Conservation (phyloP, 225 moss, liverwort and hornwort genomes). For the Lunularia cruciata region DNA sequence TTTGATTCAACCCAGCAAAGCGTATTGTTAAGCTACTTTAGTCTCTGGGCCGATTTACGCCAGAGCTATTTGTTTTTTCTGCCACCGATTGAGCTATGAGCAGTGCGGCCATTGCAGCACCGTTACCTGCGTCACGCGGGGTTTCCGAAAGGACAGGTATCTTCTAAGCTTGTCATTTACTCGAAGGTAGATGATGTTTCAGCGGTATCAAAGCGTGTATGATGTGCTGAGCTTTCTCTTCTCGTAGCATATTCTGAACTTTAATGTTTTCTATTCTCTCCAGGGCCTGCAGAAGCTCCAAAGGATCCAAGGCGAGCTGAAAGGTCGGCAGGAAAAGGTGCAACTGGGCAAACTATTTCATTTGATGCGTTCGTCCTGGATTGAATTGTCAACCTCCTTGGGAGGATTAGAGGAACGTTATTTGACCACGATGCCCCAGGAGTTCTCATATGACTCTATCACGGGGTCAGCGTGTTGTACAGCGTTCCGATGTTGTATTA, state of each 20-base stretch:
- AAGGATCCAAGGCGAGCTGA: constrained; percentile 38
- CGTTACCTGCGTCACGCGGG: constrained; percentile 21
- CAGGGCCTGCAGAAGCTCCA: constrained; percentile 30
- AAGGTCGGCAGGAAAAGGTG: constrained; percentile 54
- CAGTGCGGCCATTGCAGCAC: constrained; percentile 20
- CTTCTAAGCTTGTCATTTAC: too few species aligned
- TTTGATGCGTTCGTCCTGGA: constrained; percentile 1
- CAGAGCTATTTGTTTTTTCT: constrained; percentile 11
- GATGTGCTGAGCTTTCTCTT: too few species aligned
- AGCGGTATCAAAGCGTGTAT: too few species aligned
- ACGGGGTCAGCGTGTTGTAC: constrained; percentile 14
- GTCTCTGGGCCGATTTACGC: constrained; percentile 13
- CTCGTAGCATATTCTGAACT: not conserved
- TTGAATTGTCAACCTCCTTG: not conserved
- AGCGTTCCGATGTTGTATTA: not conserved
- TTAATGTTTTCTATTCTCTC: not conserved
- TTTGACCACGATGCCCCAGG: constrained; percentile 7
- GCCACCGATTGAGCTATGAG: constrained; percentile 26
- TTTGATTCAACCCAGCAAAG: too few species aligned
- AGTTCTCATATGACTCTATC: constrained; percentile 1
- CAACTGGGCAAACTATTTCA: constrained; percentile 6
- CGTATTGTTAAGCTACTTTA: too few species aligned
- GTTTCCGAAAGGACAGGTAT: constrained; percentile 14
- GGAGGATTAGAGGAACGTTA: not conserved
- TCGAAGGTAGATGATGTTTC: too few species aligned